Conservation (phyloP, 108 stramenopile species). For the Nannochloropsis salina region DNA sequence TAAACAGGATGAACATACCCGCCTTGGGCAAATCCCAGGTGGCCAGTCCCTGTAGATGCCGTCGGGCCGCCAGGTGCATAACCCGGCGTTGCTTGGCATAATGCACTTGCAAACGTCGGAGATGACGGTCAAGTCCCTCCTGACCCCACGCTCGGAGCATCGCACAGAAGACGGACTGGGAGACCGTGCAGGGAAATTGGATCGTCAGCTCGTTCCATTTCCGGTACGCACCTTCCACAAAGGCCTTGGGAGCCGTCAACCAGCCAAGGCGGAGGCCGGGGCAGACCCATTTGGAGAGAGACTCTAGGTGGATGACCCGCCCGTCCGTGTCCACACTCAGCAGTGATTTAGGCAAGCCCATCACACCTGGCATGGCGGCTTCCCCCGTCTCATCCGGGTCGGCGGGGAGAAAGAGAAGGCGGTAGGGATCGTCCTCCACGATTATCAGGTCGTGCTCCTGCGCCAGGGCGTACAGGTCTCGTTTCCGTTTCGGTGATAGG, state of each 20-base stretch:
- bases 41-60: constrained; percentile 42
- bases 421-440: constrained; percentile 64
- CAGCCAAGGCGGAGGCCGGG: constrained; percentile 61
- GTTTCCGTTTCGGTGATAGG: constrained; percentile 32
- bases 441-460: constrained; percentile 56
- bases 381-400: background rate
- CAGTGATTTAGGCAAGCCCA: constrained; percentile 18
- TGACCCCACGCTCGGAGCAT: constrained; percentile 50
- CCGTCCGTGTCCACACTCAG: constrained; percentile 54
- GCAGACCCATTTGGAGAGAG: constrained; percentile 58
- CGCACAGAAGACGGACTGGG: constrained; percentile 53
- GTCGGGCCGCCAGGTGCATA: constrained; percentile 31
- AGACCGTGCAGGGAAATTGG: constrained; percentile 55
- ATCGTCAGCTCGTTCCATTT: constrained; percentile 52
- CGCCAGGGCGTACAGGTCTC: constrained; percentile 52
- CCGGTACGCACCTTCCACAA: constrained; percentile 46
- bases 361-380: constrained; percentile 18
- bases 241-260: constrained; percentile 52
- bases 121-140: constrained; percentile 43
- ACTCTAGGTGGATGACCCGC: constrained; percentile 61
- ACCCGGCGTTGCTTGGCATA: constrained; percentile 49
- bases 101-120: background rate
- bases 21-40: constrained; percentile 46
- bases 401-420: constrained; percentile 45
- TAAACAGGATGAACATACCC: constrained; percentile 62